Base-by-base conservation (phyloP, 441 rosid species). In the Pelargonium myrrhifolium region DNA sequence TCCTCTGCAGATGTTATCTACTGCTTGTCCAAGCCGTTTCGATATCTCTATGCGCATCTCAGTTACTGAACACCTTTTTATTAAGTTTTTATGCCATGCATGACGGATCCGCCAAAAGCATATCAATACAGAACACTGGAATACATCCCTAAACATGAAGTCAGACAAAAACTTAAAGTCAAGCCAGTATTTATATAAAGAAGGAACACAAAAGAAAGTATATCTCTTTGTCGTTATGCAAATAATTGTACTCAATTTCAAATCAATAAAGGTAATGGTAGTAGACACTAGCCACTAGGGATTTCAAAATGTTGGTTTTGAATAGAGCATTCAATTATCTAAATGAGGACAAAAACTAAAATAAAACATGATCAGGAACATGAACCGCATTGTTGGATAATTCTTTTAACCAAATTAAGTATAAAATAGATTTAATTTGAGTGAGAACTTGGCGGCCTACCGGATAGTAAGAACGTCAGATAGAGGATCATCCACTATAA, bases 81-180 rank as follows among this genome's bases (percentile, higher is more conserved):
- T 53, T 63, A 85, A 78, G 71, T 68, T 83, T 72, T 76, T 82
- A 55, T 79, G 78, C 89, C 84, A 85, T 76, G 85, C 75, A 61
- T 70, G 85, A 28, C 81, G 89, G 73, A 81, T 65, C 67, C 45
- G 81, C 89, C 89, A 85, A 53, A 74, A 60, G 55, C 81, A 81
- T 47, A 83, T 73, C 18, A 83, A 65, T 59, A 83, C 71, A 73
- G 76, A 79, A 42, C 87, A 85, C 59, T 70, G 81, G 70, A 83
- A 81, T 61, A 78, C 84, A 74, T 80, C 84, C 68, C 89, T 81
- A 84, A 75, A 76, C 49, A 63, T 64, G 60, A 55, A 20, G 60
- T 1, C 60, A 20, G 24, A 20, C 21, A 72, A 31, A 59, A 76
- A 11, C 4, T 51, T 49, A 56, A 70, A 62, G 60, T 77, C 65